These are phyloP conservation scores for Aspergillus tamarii DNA, from an alignment of 2,329 filamentous ascomycete species.

Conservation along the genomic window DNA sequence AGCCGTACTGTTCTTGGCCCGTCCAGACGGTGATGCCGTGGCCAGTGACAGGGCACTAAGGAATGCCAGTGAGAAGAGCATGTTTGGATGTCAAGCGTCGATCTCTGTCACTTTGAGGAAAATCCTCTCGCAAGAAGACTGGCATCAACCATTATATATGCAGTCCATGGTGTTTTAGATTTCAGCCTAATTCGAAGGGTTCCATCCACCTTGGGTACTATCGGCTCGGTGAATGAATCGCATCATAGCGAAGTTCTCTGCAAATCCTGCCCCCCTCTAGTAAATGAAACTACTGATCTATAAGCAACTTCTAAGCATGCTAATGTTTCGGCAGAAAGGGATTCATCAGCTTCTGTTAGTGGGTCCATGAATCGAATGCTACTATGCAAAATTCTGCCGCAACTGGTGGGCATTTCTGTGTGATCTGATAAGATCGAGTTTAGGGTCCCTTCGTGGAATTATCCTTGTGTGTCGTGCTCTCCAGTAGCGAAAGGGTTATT, in stretches of 20 bases:
- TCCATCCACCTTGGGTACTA: neutral
- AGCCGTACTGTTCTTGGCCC: neutral
- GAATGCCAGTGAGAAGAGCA: slow-evolving; percentile 5
- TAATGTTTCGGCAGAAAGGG: neutral
- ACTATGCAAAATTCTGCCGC: neutral
- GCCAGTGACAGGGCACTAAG: slow-evolving; percentile 21
- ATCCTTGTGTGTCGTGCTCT: neutral
- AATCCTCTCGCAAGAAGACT: neutral
- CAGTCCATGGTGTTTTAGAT: neutral
- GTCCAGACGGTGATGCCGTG: neutral
- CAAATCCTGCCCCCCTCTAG: neutral
- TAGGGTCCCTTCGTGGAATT: neutral
- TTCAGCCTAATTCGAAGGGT: neutral
- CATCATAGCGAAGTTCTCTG: neutral
- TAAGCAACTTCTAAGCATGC: slow-evolving; percentile 1
- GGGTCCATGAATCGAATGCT: neutral
- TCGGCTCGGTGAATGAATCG: neutral
- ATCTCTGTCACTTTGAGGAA: neutral
- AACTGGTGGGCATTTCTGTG: neutral
- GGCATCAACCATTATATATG: neutral
- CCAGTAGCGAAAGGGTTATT: neutral
- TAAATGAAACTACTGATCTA: neutral
- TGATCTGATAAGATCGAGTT: slow-evolving; percentile 3
- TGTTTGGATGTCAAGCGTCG: neutral
- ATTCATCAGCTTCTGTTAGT: neutral